Base-by-base conservation (phyloP, 345 rosid genomes). In the Eutrema japonicum region DNA sequence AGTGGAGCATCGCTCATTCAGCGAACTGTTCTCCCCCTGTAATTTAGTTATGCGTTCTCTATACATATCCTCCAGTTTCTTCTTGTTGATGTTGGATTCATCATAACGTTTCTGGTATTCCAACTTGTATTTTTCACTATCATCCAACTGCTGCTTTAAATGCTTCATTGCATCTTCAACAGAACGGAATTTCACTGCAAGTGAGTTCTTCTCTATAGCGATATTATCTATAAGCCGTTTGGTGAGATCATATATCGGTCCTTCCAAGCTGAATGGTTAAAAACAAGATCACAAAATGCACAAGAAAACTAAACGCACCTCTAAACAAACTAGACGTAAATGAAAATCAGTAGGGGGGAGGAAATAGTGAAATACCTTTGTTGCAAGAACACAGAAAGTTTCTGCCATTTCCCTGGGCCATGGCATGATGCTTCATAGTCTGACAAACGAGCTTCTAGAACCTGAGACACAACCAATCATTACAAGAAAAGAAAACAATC, bases 361-460 rank as follows among this genome's bases (percentile, higher is more conserved):
- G 11, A 70, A 32, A 14, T 9, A 10, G 66, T 47, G 3, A 32
- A 75, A 66, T 56, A 92, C 98, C 98, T 92, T 80, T 89, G 96
- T 56, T 90, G 94, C 64, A 92, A 88, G 85, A 89, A 96, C 50
- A 64, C 78, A 3, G 88, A 91, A 76, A 92, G 81, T 82, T 92
- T 96, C 85, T 90, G 89, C 97, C 98, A 96, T 78, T 96, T 92
- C 32, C 86, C 87, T 1, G 97, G 98, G 62, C 98, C 98, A 82
- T 85, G 90, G 75, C 86, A 85, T 30, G 89, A 83, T 58, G 80
- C 81, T 54, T 90, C 97, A 67, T 92, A 96, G 65, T 90, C 97
- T 4, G 89, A 81, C 14, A 90, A 48, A 77, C 92, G 89, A 63
- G 78, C 81, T 79, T 92, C 98, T 73, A 96, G 84, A 63, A 92